Base-by-base conservation (phyloP, 257 asterid genomes). In the Buddleja alternifolia region DNA sequence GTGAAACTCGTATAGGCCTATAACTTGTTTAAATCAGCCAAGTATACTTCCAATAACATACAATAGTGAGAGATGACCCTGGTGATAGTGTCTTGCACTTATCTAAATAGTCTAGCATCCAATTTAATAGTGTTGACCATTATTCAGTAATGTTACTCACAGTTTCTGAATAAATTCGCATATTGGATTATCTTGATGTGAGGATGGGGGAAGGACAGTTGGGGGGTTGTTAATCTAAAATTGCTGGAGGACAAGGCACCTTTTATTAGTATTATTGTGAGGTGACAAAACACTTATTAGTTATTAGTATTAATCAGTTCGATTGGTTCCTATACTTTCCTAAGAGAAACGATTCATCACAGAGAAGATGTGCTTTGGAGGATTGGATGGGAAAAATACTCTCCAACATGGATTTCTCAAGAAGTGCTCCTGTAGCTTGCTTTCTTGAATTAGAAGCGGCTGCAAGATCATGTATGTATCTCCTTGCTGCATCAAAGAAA, bases 371-470 rank as follows among this genome's bases (percentile, higher is more conserved):
- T 52, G 69, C 76, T 70, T 76, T 87, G 86, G 96, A 88, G 77
- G 86, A 80, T 60, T 89, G 96, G 96, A 82, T 87, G 82, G 69
- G 66, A 21, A 85, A 78, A 32, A 70, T 87, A 70, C 88, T 89
- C 39, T 80, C 88, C 10, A 90, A 87, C 79, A 85, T 87, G 75
- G 92, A 87, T 70, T 44, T 87, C 63, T 89, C 95, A 64, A 78
- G 90, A 81, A 89, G 95, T 74, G 84, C 74, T 72, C 71, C 79
- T 25, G 67, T 85, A 56, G 95, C 89, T 46, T 83, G 76, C 75
- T 89, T 87, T 83, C 92, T 89, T 61, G 95, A 89, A 70, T 82
- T 89, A 62, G 96, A 89, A 82, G 92, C 88, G n/a, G 90, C 90
- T 75, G 92, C 85, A 72, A 82, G 96, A 74, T 82, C 87, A 21